Base-by-base conservation (phyloP, 2,329 filamentous ascomycete genomes). In the Ophiostoma perfectum region DNA sequence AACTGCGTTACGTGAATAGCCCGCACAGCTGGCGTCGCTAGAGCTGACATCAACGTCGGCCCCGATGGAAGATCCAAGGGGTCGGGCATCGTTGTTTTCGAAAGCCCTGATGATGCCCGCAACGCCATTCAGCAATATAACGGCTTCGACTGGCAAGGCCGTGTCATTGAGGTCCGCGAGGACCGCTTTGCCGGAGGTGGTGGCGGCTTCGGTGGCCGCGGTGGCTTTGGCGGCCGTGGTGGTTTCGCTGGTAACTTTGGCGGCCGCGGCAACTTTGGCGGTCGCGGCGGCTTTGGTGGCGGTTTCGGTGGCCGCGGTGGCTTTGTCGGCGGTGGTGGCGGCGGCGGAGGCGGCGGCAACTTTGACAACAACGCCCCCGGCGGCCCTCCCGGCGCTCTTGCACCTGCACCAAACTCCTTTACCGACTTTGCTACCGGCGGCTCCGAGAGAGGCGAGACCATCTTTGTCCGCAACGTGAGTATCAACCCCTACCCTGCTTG, bases 101-200 rank as follows among this genome's bases (percentile, higher is more conserved):
- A 99, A 78, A 94, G 89, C 69, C 88, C 93, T 1, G 93, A 98
- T 70, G 95, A 99, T 79, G 94, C 95, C 58, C 92, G 93, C 73
- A 97, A 93, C 76, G 95, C 95, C 36, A 99, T 99, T 73, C 89
- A 93, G 76, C 93, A 97, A 74, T 99, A 98, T 84, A 97, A 98
- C 77, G 95, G 95, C 70, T 98, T 97, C 77, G 95, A 99, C 72
- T 99, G 95, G 95, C 94, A 98, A 78, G 95, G 95, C 11, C 90
- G 95, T 69, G 82, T 89, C 66, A 87, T 99, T 66, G 95, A 99
- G 78, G 95, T 99, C 72, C 93, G 95, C 71, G 94, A 98, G 79
- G 95, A 99, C 77, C 90, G 95, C 69, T 99, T 93, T 77, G 95
- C 95, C 70, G 88, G 87, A 70, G 79, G 80, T 39, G 78, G 77